phyloP scores from a whole-genome alignment of 73 alveolate species.

The Paramecium sonneborni region DNA sequence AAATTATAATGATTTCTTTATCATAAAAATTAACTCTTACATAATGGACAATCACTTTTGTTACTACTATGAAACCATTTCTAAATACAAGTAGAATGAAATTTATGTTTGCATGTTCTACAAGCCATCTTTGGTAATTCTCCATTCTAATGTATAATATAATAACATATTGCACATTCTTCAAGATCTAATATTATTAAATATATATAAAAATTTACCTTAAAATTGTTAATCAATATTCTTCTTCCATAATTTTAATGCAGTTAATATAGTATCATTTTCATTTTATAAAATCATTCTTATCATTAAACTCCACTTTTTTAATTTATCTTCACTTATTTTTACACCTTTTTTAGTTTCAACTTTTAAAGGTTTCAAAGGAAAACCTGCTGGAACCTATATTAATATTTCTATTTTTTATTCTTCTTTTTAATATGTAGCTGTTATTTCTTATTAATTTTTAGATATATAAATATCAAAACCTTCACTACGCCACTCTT shows the following conservation, averaged over 20 bases:
- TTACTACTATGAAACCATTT: slow-evolving; percentile 85
- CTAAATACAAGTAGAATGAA: slow-evolving; percentile 83
- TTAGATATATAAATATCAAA: slow-evolving; percentile 49
- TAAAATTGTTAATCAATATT: slow-evolving; percentile 81
- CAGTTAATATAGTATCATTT: slow-evolving; percentile 78
- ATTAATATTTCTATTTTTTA: slow-evolving; percentile 73
- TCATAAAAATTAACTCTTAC: slow-evolving; percentile 86
- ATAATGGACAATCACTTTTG: slow-evolving; percentile 85
- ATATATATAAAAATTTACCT: slow-evolving; percentile 24
- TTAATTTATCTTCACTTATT: slow-evolving; percentile 69
- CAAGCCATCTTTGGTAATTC: slow-evolving; percentile 85
- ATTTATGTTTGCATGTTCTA: slow-evolving; percentile 85
- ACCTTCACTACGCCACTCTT: slow-evolving; percentile 60
- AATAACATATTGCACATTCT: slow-evolving; percentile 84
- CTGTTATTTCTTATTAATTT: slow-evolving; percentile 74
- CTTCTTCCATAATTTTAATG: slow-evolving; percentile 76
- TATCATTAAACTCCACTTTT: slow-evolving; percentile 80
- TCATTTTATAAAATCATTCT: slow-evolving; percentile 69
- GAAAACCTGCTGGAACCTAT: slow-evolving; percentile 80
- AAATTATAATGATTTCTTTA: not conserved
- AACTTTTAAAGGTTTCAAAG: slow-evolving; percentile 74
- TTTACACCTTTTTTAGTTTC: slow-evolving; percentile 78
- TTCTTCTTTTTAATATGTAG: slow-evolving; percentile 73
- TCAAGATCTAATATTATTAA: slow-evolving; percentile 60
- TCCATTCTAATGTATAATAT: slow-evolving; percentile 75